A percentile compares a stretch with the other conserved stretches of the same genome.
Conservation (phyloP, 2,329 filamentous ascomycete species). For the Diaporthe velutina region DNA sequence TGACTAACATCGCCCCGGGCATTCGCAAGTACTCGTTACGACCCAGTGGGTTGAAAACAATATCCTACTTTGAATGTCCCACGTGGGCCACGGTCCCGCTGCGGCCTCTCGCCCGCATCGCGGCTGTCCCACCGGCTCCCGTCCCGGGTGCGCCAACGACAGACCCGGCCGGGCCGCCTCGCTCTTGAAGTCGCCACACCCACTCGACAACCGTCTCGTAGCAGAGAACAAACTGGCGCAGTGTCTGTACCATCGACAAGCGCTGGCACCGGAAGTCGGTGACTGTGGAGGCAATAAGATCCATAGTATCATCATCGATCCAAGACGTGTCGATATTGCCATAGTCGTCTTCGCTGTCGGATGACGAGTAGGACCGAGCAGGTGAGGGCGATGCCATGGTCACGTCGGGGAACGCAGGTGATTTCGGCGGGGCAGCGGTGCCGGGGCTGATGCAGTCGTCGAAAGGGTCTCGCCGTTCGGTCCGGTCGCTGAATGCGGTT, state of each 20-base stretch:
- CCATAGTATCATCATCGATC: constrained; percentile 77
- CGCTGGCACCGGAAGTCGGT: constrained; percentile 91
- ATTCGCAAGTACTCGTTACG: neutral
- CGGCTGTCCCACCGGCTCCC: constrained; percentile 36
- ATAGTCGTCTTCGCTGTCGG: constrained; percentile 38
- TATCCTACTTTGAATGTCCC: constrained; percentile 30
- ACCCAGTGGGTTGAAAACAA: too few relatives aligned
- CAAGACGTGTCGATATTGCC: constrained; percentile 66
- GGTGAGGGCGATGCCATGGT: constrained; percentile 41
- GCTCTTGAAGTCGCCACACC: constrained; percentile 68
- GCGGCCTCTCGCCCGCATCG: constrained; percentile 36
- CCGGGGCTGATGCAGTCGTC: constrained; percentile 39
- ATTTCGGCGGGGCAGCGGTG: constrained; percentile 33
- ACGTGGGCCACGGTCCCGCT: constrained; percentile 38
- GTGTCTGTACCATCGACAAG: constrained; percentile 95
- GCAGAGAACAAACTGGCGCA: constrained; percentile 94
- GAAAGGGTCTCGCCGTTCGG: constrained; percentile 22
- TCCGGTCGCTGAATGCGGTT: neutral
- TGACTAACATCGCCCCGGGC: neutral
- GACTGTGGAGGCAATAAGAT: constrained; percentile 88
- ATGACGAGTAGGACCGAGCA: constrained; percentile 9
- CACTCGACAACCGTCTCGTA: constrained; percentile 96
- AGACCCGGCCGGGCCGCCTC: constrained; percentile 41
- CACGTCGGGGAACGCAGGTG: constrained; percentile 47
- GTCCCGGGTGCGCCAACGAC: constrained; percentile 38